Base-by-base conservation (phyloP, 179 eudicot species). In the Gypsophila paniculata region DNA sequence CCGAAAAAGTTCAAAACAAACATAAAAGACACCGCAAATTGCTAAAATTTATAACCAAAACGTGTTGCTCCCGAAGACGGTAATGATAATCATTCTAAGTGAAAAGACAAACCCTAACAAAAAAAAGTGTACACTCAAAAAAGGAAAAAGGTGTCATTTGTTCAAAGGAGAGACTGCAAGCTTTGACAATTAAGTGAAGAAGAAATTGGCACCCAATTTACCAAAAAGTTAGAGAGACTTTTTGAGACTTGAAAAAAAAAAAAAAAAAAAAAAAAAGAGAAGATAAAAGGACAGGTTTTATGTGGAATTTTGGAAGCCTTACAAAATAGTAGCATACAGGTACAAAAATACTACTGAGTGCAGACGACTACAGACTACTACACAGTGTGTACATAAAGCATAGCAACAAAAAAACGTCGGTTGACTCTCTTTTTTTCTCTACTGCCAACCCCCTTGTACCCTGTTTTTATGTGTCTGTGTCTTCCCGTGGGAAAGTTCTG, bases 301-400 rank as follows among this genome's bases (percentile, higher is more conserved):
- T 89, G 96, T 91, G 96, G 97, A 87, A 82, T 85, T 64, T 76
- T 90, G 74, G 81, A 91, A 89, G 91, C 92, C 96, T 85, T 87
- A 83, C 87, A 91, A n/a, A 75, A 84, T 80, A 78, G 71, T 72
- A 73, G 78, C 62, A 59, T 36, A 70, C 80, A 80, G 80, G 75
- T 42, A 12, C 13, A 61, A 15, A 15, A 53, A 2, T 49, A 9
- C 44, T 51, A 57, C 67, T 59, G 34, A 29, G 4, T 29, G 4
- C 34, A 29, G 34, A 29, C 34, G 1, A 29, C n/a, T 29, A 29
- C 17, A 23, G 61, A 4, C 26, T 19, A 19, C n/a, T n/a, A n/a
- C n/a, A n/a, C 6, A 18, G 60, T 55, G 58, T 39, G 23, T 44
- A 52, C 36, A n/a, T 61, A 23, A 73, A n/a, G 11, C 46, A 42